A percentile compares a stretch with the other conserved stretches of the same genome.
Evolutionary conservation across 2,329 filamentous ascomycete genomes (phyloP).

Genomic region (Didymella pomorum): DNA sequence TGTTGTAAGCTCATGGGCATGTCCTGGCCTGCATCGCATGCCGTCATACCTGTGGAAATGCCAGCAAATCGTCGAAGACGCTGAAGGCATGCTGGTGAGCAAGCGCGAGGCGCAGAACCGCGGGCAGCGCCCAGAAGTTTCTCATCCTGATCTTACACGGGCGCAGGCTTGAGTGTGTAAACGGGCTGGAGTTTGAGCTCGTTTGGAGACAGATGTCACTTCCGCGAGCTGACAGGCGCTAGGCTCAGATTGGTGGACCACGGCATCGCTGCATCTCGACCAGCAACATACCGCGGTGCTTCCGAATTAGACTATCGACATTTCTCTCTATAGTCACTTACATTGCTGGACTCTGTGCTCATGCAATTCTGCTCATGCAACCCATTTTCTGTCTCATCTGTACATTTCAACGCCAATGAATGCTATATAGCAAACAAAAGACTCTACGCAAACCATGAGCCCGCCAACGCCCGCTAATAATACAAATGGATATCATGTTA

Average conservation of each 20-base stretch:
- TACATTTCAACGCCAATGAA: not conserved
- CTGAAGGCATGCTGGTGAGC: conserved; percentile 73
- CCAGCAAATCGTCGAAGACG: conserved; percentile 86
- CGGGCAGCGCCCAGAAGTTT: conserved; percentile 58
- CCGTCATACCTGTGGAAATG: conserved; percentile 78
- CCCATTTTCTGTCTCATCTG: not conserved
- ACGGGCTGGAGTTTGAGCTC: not conserved
- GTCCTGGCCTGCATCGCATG: not conserved
- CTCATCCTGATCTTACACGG: conserved; percentile 46
- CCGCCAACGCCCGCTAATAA: conserved; percentile 18
- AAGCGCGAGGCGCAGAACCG: conserved; percentile 57
- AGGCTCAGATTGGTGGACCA: conserved; percentile 16
- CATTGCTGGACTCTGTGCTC: not conserved
- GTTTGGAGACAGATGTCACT: conserved; percentile 46
- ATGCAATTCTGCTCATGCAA: not conserved
- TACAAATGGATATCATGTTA: conserved; percentile 17
- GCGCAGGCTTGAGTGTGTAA: conserved; percentile 1
- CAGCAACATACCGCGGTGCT: too few relatives aligned
- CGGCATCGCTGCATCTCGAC: not conserved
- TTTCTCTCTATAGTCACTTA: not conserved
- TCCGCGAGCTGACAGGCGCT: conserved; percentile 24
- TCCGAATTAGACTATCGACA: not conserved
- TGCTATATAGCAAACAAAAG: conserved; percentile 1
- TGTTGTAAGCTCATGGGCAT: conserved; percentile 19
- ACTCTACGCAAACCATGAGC: not conserved